A percentile compares a stretch with the other conserved stretches of the same genome.
These are phyloP conservation scores for Pseudocercospora macadamiae DNA, from an alignment of 2,329 filamentous ascomycete genomes.

Conservation along the genomic window DNA sequence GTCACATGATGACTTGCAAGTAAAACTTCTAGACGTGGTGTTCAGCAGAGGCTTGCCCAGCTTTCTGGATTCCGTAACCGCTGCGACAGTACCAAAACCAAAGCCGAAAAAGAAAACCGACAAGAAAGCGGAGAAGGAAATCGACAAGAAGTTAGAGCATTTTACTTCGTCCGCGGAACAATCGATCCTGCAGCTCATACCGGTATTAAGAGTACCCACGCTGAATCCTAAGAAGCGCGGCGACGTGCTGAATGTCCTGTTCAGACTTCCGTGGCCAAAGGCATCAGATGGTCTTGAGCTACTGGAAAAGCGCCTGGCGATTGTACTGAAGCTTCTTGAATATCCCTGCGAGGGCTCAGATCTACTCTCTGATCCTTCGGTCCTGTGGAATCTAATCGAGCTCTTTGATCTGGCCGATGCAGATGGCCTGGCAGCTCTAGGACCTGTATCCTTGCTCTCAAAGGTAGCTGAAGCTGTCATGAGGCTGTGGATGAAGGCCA, in stretches of 20 bases:
- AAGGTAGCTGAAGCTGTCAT: neutral
- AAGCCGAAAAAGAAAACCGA: no score
- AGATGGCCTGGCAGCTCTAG: neutral
- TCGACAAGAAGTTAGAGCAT: neutral
- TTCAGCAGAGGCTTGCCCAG: no score
- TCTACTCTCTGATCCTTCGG: neutral
- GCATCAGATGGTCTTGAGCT: neutral
- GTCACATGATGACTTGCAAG: neutral
- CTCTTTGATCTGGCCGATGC: neutral
- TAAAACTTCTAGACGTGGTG: neutral
- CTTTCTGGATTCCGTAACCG: neutral
- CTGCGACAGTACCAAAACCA: no score
- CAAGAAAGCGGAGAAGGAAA: neutral
- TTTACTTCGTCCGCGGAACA: neutral
- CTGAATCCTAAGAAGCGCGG: neutral
- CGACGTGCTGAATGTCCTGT: neutral
- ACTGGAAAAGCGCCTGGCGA: neutral
- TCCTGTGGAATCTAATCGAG: neutral
- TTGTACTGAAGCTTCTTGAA: neutral
- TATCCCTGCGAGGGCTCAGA: neutral
- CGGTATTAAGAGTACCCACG: no score
- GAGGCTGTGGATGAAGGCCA: neutral
- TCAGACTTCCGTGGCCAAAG: neutral
- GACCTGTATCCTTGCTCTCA: neutral
- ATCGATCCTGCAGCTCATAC: neutral